A percentile compares a stretch with the other conserved stretches of the same genome.
phyloP scores from a whole-genome alignment of 345 rosid species.

The Citrus australasica region DNA sequence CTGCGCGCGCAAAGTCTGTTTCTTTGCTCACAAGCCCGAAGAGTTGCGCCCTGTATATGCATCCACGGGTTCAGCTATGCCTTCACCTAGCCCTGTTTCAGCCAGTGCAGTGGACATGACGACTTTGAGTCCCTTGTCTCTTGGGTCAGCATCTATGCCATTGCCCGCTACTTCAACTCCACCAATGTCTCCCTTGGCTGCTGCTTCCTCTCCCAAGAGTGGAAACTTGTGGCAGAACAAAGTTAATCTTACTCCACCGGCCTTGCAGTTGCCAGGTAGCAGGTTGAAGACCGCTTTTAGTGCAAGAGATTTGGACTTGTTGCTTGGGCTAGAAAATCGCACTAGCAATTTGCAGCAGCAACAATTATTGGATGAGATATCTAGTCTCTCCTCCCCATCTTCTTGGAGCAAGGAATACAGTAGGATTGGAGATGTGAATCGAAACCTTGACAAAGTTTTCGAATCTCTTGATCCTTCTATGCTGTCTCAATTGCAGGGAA shows the following conservation, averaged over 20 bases:
- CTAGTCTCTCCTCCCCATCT: constrained; percentile 62
- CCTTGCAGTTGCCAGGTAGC: constrained; percentile 80
- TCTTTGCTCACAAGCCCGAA: constrained; percentile 89
- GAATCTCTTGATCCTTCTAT: constrained; percentile 60
- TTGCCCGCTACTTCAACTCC: constrained; percentile 64
- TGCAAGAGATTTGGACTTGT: constrained; percentile 71
- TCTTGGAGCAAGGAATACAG: constrained; percentile 42
- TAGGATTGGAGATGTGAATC: constrained; percentile 48
- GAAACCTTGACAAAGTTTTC: constrained; percentile 61
- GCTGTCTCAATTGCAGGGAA: constrained; percentile 52
- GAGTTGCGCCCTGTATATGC: constrained; percentile 91
- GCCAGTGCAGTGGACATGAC: constrained; percentile 57
- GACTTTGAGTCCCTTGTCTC: constrained; percentile 49
- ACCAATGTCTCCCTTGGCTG: constrained; percentile 71
- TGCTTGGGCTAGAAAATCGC: constrained; percentile 46
- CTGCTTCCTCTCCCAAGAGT: constrained; percentile 68
- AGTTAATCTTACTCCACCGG: constrained; percentile 59
- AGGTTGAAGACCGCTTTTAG: constrained; percentile 70
- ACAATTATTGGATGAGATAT: constrained; percentile 55
- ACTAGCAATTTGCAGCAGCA: constrained; percentile 37
- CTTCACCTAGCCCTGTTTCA: constrained; percentile 71
- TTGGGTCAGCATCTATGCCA: constrained; percentile 48
- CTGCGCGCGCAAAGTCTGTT: constrained; percentile 87
- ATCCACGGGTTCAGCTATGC: constrained; percentile 94
- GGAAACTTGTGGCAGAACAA: constrained; percentile 83